These are phyloP conservation scores for Malus domestica DNA, from an alignment of 306 rosid species.

Conservation along the genomic window ASM211411v1 NC_041803.1:16581001-16581500, in stretches of 20 bases:
- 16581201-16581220: neutral
- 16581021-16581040: slow-evolving; percentile 94
- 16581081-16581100: slow-evolving; percentile 72
- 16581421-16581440: no score
- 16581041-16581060: slow-evolving; percentile 75
- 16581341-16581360: neutral
- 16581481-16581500: neutral
- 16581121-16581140: neutral
- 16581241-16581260: neutral
- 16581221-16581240: neutral
- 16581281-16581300: neutral
- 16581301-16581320: neutral
- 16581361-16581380: neutral
- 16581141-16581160: neutral
- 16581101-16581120: neutral
- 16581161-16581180: neutral
- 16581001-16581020: slow-evolving; percentile 83
- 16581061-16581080: slow-evolving; percentile 56
- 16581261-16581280: neutral
- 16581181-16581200: neutral
- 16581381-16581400: neutral
- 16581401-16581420: no score
- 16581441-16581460: no score
- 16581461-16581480: no score
- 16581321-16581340: neutral